Percentiles rank a stretch among this genome's conserved stretches.
Evolutionary conservation across 2,329 filamentous ascomycete species (phyloP).

Genomic region (Claviceps arundinis): DNA sequence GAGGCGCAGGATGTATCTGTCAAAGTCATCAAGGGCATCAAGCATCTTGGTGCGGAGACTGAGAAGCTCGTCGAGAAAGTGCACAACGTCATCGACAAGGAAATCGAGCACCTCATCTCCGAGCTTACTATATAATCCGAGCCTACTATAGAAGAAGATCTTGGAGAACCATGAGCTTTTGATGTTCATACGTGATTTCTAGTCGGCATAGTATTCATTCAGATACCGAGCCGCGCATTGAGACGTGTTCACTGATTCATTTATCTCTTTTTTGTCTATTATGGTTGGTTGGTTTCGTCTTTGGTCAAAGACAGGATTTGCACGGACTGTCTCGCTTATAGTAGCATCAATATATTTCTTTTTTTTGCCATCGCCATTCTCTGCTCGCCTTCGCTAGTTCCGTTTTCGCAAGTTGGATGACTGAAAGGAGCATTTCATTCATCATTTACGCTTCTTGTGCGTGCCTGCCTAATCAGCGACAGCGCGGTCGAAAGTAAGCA

Average conservation of each 20-base stretch:
- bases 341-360: constrained; percentile 7
- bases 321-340: background rate
- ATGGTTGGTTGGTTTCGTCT: constrained; percentile 1
- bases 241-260: constrained; percentile 4
- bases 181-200: background rate
- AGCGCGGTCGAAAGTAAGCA: background rate
- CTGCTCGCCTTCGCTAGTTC: too few relatives aligned
- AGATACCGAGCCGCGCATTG: constrained; percentile 13
- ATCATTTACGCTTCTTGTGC: background rate
- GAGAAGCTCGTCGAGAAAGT: constrained; percentile 52
- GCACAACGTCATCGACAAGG: constrained; percentile 46
- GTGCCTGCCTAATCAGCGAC: background rate
- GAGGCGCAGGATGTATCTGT: constrained; percentile 46
- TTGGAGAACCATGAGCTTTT: background rate
- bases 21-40: constrained; percentile 41
- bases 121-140: constrained; percentile 38
- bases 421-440: background rate
- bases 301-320: background rate
- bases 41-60: constrained; percentile 40
- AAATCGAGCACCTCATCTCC: constrained; percentile 46
- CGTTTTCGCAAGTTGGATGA: background rate
- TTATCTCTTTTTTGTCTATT: constrained; percentile 4
- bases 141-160: constrained; percentile 24
- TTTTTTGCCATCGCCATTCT: background rate
- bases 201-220: constrained; percentile 6